Conservation (phyloP, 108 stramenopile genomes). For the Skeletonema potamos region DNA sequence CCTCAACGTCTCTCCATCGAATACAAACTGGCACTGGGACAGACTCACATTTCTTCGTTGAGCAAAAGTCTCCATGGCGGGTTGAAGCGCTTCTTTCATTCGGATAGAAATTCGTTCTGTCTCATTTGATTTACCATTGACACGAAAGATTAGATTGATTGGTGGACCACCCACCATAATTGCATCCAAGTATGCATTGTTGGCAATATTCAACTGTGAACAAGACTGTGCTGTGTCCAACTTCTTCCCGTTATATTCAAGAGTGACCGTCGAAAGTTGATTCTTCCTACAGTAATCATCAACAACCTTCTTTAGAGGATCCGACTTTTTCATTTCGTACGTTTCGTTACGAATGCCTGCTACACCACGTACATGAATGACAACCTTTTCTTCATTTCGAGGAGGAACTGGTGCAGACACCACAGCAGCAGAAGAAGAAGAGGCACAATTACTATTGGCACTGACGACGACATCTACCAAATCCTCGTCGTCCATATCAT, state of each 20-base stretch:
- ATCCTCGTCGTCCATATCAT: constrained; percentile 78
- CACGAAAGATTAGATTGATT: constrained; percentile 28
- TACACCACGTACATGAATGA: constrained; percentile 7
- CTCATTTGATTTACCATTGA: constrained; percentile 35
- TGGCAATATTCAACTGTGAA: constrained; percentile 10
- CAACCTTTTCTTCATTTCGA: background rate
- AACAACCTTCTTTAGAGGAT: constrained; percentile 15
- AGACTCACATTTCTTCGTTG: constrained; percentile 10
- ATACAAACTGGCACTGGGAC: constrained; percentile 27
- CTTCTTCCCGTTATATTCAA: constrained; percentile 21
- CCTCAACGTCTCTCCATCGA: constrained; percentile 52
- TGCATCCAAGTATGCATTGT: constrained; percentile 21
- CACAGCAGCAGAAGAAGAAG: no score
- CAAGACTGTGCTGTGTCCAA: constrained; percentile 19
- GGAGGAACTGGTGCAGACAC: background rate
- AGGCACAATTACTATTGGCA: background rate
- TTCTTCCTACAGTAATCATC: constrained; percentile 3
- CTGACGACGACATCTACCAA: constrained; percentile 52
- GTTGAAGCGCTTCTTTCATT: constrained; percentile 11
- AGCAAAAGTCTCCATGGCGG: constrained; percentile 17
- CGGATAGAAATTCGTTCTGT: constrained; percentile 2
- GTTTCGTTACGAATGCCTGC: constrained; percentile 5
- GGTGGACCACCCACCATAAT: constrained; percentile 1
- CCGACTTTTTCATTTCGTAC: constrained; percentile 12
- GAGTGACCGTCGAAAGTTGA: background rate